Evolutionary conservation across 1,284 basidiomycete species (phyloP), one percentile per base, ranked within the genome.

Genomic region (Trichosporon sp.): DNA sequence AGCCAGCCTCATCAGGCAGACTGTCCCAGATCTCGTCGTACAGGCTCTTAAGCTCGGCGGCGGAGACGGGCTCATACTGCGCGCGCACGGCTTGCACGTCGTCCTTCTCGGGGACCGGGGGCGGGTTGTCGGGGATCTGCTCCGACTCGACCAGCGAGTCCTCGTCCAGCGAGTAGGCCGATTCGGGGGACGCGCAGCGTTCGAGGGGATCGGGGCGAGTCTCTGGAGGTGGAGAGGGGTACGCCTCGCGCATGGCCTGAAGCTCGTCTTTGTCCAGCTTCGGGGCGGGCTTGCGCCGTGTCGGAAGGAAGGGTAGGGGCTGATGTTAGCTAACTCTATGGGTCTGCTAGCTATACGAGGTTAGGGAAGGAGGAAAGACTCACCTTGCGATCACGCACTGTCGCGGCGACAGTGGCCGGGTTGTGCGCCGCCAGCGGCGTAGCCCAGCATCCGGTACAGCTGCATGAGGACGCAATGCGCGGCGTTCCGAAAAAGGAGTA

Each of bases 21-120:
- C 56, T 61, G 56, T 14, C 31, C 59, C 59, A 63, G 59, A 63
- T 63, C 59, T 63, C 59, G 59, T 63, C 59, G 59, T 63, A 63
- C 32, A 63, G 32, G 32, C 32, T 37, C 59, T 63, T 63, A 63
- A 63, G 59, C 59, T 63, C 59, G 59, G 59, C 59, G 31, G 59
- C 59, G 59, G 59, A 63, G 31, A 63, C 59, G 31, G 59, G 59
- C 31, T 32, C 59, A 32, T 63, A 63, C 14, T 63, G 59, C 32
- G 31, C 31, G 10, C 59, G 59, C 59, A 35, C 32, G 35, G 59
- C 59, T 4, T 63, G 31, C 31, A 61, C 59, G 59, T 35, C 59
- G 59, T 63, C 59, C 32, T 63, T 63, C 11, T 19, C 59, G 31
- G 59, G 59, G 32, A 63, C 59, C 16, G 59, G 59, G 14, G 59